Conservation (phyloP, 78 protist species). For the Mastigamoeba balamuthi region DNA sequence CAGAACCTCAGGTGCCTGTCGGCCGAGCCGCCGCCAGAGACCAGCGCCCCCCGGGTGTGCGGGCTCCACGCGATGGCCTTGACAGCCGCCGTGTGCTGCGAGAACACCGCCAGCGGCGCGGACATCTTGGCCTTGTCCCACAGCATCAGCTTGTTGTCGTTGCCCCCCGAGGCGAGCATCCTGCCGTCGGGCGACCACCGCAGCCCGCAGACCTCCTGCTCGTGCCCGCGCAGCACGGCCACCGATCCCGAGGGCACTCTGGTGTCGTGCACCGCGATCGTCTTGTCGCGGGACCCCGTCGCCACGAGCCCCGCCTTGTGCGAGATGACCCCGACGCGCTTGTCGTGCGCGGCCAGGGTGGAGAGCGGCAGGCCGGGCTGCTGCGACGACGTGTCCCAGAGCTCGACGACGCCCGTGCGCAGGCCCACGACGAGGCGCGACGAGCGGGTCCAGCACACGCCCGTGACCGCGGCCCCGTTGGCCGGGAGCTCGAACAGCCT, state of each 20-base stretch:
- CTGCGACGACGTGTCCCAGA: conserved; percentile 79
- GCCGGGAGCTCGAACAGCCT: conserved; percentile 12
- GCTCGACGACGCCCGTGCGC: conserved; percentile 25
- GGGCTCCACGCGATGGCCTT: conserved; percentile 99
- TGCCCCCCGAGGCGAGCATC: conserved; percentile 96
- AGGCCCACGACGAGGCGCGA: conserved; percentile 84
- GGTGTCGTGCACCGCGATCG: conserved; percentile 77
- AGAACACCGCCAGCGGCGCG: conserved; percentile 26
- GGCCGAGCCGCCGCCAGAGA: conserved; percentile 99
- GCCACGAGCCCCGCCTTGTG: conserved; percentile 52
- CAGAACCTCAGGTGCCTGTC: conserved; percentile 90
- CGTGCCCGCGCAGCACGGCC: conserved; percentile 59
- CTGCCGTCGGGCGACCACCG: conserved; percentile 86
- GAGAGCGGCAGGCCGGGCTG: conserved; percentile 30
- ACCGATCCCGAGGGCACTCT: conserved; percentile 14
- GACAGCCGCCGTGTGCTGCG: conserved; percentile 88
- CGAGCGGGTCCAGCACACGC: conserved; percentile 29
- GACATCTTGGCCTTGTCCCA: conserved; percentile 42
- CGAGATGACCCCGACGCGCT: conserved; percentile 81
- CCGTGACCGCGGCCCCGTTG: not conserved
- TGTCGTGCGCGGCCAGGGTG: conserved; percentile 75
- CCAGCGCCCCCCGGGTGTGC: conserved; percentile 76
- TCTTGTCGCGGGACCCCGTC: conserved; percentile 46
- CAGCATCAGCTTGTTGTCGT: conserved; percentile 89
- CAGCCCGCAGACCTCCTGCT: conserved; percentile 94